phyloP scores from a whole-genome alignment of 768 basidiomycete genomes.

The Termitomyces sp. region DNA sequence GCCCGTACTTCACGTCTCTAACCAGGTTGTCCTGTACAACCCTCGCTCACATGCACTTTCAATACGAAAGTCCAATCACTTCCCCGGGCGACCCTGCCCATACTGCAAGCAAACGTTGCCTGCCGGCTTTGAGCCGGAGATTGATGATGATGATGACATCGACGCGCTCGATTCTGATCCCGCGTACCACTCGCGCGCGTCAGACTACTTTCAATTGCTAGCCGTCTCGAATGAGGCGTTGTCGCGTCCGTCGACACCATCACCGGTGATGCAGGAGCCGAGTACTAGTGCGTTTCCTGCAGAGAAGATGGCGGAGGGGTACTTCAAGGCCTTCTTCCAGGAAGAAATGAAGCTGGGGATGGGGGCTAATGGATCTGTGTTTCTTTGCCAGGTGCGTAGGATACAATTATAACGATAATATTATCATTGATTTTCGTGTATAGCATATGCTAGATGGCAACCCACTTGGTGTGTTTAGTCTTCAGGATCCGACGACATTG shows the following conservation, averaged over 20 bases:
- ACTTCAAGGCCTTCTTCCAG: slow-evolving; percentile 90
- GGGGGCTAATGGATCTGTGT: slow-evolving; percentile 94
- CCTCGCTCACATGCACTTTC: slow-evolving; percentile 81
- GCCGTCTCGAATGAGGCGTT: slow-evolving; percentile 68
- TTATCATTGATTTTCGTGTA: not conserved
- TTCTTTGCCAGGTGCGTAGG: slow-evolving; percentile 70
- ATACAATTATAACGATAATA: not conserved
- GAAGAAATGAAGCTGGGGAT: slow-evolving; percentile 89
- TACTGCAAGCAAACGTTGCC: slow-evolving; percentile 70
- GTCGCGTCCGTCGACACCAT: slow-evolving; percentile 53
- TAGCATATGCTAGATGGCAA: slow-evolving; percentile 67
- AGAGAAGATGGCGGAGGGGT: slow-evolving; percentile 85
- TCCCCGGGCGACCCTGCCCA: slow-evolving; percentile 47
- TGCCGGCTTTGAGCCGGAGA: slow-evolving; percentile 35
- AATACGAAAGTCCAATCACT: slow-evolving; percentile 41
- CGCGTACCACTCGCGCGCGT: slow-evolving; percentile 51
- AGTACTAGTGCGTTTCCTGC: slow-evolving; percentile 52
- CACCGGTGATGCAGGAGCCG: slow-evolving; percentile 23
- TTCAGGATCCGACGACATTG: slow-evolving; percentile 1
- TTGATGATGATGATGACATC: slow-evolving; percentile 21
- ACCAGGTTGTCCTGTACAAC: slow-evolving; percentile 88
- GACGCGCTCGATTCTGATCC: slow-evolving; percentile 37
- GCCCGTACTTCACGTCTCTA: slow-evolving; percentile 78
- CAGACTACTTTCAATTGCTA: slow-evolving; percentile 82
- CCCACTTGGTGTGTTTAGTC: slow-evolving; percentile 55